Conservation (phyloP, 2,329 filamentous ascomycete species). For the Colletotrichum chrysophilum region DNA sequence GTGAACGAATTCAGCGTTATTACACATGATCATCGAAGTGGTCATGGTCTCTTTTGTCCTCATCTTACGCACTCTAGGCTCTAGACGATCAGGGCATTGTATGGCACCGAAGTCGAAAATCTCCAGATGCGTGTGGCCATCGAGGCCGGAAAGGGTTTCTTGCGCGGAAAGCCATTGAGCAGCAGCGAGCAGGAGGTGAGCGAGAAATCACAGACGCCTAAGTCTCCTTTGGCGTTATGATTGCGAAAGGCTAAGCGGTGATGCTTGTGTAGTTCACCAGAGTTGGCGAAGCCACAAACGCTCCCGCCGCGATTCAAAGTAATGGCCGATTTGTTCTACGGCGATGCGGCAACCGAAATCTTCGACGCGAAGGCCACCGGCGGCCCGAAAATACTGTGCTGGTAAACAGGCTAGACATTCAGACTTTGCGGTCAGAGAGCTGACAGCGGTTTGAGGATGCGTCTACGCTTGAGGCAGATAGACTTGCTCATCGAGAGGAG, state of each 20-base stretch:
- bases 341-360: conserved; percentile 58
- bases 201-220: conserved; percentile 23
- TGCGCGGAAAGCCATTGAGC: conserved; percentile 64
- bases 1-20: neutral
- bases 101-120: conserved; percentile 58
- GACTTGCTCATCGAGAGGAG: conserved; percentile 69
- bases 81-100: conserved; percentile 44
- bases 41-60: neutral
- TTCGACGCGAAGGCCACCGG: conserved; percentile 61
- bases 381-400: conserved; percentile 60
- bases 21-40: neutral
- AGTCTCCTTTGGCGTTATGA: neutral
- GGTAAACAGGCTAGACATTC: conserved; percentile 56
- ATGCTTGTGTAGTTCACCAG: conserved; percentile 52
- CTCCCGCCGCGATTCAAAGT: conserved; percentile 66
- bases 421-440: conserved; percentile 28
- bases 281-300: conserved; percentile 60
- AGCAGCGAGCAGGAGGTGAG: conserved; percentile 63
- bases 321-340: conserved; percentile 43
- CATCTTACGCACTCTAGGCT: neutral
- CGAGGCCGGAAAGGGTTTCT: conserved; percentile 55
- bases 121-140: conserved; percentile 62
- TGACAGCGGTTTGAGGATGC: conserved; percentile 59
- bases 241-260: neutral
- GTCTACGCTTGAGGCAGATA: conserved; percentile 66